Percentiles rank a stretch among this genome's conserved stretches.
Conservation (phyloP, 805 yeast species). For the Candida coleopterorum region DNA sequence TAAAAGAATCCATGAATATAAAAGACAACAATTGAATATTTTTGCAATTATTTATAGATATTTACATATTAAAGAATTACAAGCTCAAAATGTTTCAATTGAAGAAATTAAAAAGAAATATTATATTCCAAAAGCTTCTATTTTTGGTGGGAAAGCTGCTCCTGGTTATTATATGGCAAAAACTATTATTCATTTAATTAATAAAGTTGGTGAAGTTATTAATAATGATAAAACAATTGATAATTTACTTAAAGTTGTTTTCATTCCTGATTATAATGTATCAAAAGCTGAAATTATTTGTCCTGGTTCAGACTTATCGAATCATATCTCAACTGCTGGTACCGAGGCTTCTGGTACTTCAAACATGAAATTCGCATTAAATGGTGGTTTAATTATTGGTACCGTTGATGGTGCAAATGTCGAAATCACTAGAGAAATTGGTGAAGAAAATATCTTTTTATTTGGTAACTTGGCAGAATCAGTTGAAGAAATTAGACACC, state of each 20-base stretch:
- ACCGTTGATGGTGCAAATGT: conserved; percentile 97
- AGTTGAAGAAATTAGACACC: conserved; percentile 78
- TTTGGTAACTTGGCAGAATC: conserved; percentile 89
- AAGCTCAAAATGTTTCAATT: conserved; percentile 41
- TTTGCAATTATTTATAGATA: conserved; percentile 87
- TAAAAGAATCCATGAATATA: conserved; percentile 92
- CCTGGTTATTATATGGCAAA: conserved; percentile 98
- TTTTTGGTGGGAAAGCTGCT: conserved; percentile 94
- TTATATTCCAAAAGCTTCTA: conserved; percentile 68
- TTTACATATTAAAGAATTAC: conserved; percentile 63
- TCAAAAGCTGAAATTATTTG: conserved; percentile 88
- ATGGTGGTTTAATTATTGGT: conserved; percentile 91
- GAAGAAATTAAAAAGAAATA: conserved; percentile 53
- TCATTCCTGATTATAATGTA: conserved; percentile 89
- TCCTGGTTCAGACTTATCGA: conserved; percentile 87
- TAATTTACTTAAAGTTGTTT: conserved; percentile 77
- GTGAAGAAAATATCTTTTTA: conserved; percentile 87
- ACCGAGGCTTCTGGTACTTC: conserved; percentile 96
- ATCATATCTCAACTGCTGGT: conserved; percentile 95
- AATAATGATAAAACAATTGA: conserved; percentile 73
- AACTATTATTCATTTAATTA: conserved; percentile 79
- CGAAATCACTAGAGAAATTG: conserved; percentile 89
- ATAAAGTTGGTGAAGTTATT: conserved; percentile 74
- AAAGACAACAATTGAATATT: conserved; percentile 90
- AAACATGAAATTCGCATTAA: conserved; percentile 90